A percentile compares a stretch with the other conserved stretches of the same genome.
These are phyloP conservation scores for Sporobolomyces roseus DNA, from an alignment of 768 basidiomycete genomes.

Conservation along the genomic window DNA sequence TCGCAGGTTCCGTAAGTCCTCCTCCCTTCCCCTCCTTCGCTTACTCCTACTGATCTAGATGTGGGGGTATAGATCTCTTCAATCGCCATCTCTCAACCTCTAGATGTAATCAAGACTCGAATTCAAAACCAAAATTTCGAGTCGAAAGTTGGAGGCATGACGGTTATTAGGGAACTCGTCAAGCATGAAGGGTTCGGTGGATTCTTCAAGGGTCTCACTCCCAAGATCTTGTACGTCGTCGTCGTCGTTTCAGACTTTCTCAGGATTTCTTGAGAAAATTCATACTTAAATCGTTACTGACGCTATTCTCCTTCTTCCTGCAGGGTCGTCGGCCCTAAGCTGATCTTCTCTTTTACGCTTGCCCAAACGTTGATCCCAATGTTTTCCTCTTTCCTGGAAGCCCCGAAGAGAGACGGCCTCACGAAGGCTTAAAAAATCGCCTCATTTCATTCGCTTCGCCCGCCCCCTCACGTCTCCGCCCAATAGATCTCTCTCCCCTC, in stretches of 20 bases:
- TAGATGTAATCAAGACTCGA: slow-evolving; percentile 89
- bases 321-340: slow-evolving; percentile 19
- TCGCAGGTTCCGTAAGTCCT: slow-evolving; percentile 65
- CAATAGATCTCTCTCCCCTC: no score
- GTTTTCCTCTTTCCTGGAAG: no score
- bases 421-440: no score
- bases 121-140: slow-evolving; percentile 96
- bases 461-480: no score
- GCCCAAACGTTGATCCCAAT: slow-evolving; percentile 92
- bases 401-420: no score
- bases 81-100: slow-evolving; percentile 90
- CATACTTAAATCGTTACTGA: neutral
- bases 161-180: slow-evolving; percentile 77
- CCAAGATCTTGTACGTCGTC: slow-evolving; percentile 63
- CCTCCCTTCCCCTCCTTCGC: no score
- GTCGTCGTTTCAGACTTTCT: neutral
- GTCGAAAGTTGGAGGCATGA: slow-evolving; percentile 57
- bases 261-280: neutral
- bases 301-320: neutral
- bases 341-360: slow-evolving; percentile 88
- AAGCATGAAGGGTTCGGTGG: slow-evolving; percentile 75
- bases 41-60: neutral
- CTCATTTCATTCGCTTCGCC: no score
- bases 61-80: slow-evolving; percentile 61
- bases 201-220: slow-evolving; percentile 95